These are phyloP conservation scores for Anthracocystis panici-leucophaei DNA, from an alignment of 1,284 basidiomycete genomes.

Conservation along the genomic window DNA sequence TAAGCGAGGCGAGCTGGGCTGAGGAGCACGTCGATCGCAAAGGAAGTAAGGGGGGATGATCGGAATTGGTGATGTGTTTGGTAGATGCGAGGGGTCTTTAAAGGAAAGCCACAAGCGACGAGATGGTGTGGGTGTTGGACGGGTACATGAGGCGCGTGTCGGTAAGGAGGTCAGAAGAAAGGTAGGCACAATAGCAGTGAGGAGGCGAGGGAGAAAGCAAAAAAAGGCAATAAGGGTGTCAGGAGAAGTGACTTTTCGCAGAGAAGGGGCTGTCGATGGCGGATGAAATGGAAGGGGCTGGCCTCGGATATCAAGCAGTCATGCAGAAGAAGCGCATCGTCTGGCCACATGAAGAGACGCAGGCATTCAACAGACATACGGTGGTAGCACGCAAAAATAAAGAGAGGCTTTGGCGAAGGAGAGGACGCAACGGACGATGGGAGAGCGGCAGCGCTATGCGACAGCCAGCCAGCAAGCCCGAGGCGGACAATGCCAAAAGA, in stretches of 20 bases:
- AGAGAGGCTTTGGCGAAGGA: conserved; percentile 38
- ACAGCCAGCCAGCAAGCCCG: neutral
- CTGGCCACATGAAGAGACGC: neutral
- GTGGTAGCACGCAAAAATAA: neutral
- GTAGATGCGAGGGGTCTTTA: conserved; percentile 50
- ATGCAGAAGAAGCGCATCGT: conserved; percentile 11
- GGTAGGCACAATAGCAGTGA: conserved; percentile 7
- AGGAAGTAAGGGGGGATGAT: conserved; percentile 44
- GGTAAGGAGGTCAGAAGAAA: conserved; percentile 25
- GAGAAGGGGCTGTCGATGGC: conserved; percentile 33
- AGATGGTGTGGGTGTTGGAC: conserved; percentile 32
- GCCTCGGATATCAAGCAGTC: conserved; percentile 26
- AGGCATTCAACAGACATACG: conserved; percentile 32
- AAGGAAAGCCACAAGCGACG: conserved; percentile 24
- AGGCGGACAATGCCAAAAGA: neutral
- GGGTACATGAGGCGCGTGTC: conserved; percentile 36
- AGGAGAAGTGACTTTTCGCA: conserved; percentile 16
- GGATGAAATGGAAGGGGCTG: conserved; percentile 21
- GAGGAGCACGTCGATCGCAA: conserved; percentile 36
- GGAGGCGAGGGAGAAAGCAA: conserved; percentile 1
- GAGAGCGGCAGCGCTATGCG: conserved; percentile 5
- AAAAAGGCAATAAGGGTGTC: conserved; percentile 20
- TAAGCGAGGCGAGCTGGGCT: conserved; percentile 39
- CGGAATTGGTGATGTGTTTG: conserved; percentile 46
- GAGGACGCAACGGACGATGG: conserved; percentile 12